Base-by-base conservation (phyloP, 2,329 filamentous ascomycete species). In the Nemania sp. region DNA sequence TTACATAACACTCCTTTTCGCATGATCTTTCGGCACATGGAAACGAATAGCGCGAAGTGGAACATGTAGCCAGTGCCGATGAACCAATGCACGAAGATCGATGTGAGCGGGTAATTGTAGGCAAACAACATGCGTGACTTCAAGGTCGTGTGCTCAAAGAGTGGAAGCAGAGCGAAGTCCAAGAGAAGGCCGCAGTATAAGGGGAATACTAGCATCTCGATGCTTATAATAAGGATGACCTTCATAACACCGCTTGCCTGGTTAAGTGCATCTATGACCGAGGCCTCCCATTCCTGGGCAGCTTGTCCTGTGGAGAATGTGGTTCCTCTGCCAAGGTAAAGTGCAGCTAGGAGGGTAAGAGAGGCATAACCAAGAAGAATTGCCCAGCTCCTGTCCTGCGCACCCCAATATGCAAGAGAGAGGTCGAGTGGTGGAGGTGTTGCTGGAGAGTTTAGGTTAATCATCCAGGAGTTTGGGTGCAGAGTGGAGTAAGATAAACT, bases 61-160 rank as follows among this genome's bases (percentile, higher is more conserved):
- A 99, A 99, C 97, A 99, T 99, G 80, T 99, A 99, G 70, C 94
- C 97, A 3, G 96, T 99, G 56, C 96, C 96, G 64, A 98, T 91
- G 77, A 99, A 99, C 96, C 96, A 99, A 79, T 99, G 96, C 60
- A 98, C 92, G 78, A 99, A 99, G 15, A 97, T 89, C 15, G 95
- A 97, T 0, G 94, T 98, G 72, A 95, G 87, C 0, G 96, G 96
- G 68, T 91, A 93, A 68, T 89, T 86, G 62, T 88, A 83, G 1
- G 93, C 93, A 76, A 97, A 99, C 3, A 89, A 83, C 59, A 97
- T 82, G 24, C 96, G 89, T 7, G 93, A 93, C 70, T 87, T 86
- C 59, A 98, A 80, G 0, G 92, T 94, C 0, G 93, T 91, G 69
- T 90, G 86, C 71, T 93, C 91, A 77, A 99, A 99, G 0, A 99